These are phyloP conservation scores for Neurospora sublineolata DNA, from an alignment of 495 filamentous ascomycete genomes.

Conservation along the genomic window DNA sequence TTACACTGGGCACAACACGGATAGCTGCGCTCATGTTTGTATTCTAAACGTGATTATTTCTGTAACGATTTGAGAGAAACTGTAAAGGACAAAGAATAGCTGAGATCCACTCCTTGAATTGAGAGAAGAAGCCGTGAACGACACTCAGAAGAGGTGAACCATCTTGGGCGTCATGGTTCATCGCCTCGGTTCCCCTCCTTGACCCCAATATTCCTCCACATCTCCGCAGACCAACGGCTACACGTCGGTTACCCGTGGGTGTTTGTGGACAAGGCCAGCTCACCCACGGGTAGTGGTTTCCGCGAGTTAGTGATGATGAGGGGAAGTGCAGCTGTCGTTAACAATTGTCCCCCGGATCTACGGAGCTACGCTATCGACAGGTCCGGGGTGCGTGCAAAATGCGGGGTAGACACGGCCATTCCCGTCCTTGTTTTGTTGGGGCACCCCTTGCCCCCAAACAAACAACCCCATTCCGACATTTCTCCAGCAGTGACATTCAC, in stretches of 20 bases:
- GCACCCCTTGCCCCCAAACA: neutral
- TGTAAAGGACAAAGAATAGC: neutral
- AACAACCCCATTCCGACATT: neutral
- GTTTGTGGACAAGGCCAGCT: too few relatives aligned
- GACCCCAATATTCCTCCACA: neutral
- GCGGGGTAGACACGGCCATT: neutral
- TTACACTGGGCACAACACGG: conserved; percentile 44
- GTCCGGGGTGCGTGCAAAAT: neutral
- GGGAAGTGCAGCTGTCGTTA: neutral
- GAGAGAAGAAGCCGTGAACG: neutral
- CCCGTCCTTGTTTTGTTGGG: neutral
- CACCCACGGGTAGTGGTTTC: neutral
- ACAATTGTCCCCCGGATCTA: neutral
- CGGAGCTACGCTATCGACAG: neutral
- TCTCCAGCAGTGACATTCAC: neutral
- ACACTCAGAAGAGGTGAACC: neutral
- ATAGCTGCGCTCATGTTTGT: conserved; percentile 40
- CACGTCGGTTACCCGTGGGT: too few relatives aligned
- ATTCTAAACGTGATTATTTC: neutral
- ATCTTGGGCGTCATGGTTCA: neutral
- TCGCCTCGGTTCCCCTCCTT: neutral
- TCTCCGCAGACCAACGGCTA: neutral
- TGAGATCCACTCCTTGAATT: neutral
- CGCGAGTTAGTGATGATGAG: neutral
- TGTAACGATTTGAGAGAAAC: neutral